Conservation (phyloP, 345 rosid genomes). For the Populus euphratica region DNA sequence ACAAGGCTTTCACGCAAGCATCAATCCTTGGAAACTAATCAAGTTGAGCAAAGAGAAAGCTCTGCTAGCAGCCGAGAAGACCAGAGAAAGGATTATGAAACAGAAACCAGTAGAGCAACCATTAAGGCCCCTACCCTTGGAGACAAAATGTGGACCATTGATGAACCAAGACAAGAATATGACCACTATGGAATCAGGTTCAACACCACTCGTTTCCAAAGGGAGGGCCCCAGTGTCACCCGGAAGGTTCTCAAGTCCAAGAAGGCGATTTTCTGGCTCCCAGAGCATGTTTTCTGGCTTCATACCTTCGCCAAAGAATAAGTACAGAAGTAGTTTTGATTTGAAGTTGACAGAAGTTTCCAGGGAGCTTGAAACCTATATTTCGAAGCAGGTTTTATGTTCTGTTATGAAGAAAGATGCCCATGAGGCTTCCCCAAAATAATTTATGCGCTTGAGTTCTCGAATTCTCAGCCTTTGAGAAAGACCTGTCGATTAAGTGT, state of each 20-base stretch:
- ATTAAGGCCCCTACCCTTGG: conserved; percentile 70
- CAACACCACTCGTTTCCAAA: conserved; percentile 47
- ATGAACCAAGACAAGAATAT: conserved; percentile 45
- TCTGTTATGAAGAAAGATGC: conserved; percentile 72
- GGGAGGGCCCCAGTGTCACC: conserved; percentile 53
- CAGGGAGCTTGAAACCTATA: conserved; percentile 78
- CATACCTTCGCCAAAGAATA: conserved; percentile 65
- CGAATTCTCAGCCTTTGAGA: conserved; percentile 65
- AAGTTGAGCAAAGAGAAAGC: conserved; percentile 82
- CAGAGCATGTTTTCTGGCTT: conserved; percentile 38
- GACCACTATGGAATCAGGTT: conserved; percentile 29
- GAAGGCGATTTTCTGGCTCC: conserved; percentile 80
- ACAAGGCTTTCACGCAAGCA: conserved; percentile 67
- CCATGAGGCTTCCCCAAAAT: conserved; percentile 67
- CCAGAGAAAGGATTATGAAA: conserved; percentile 68
- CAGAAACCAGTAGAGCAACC: conserved; percentile 37
- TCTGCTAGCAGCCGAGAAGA: conserved; percentile 84
- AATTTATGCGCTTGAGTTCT: background rate
- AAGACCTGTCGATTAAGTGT: conserved; percentile 27
- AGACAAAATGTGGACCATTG: conserved; percentile 69
- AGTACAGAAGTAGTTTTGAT: conserved; percentile 75
- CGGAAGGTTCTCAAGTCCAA: conserved; percentile 70
- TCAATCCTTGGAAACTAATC: conserved; percentile 84
- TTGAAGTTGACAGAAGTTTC: conserved; percentile 87
- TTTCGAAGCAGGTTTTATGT: conserved; percentile 81